phyloP scores from a whole-genome alignment of 345 rosid genomes.

The Trapa incisa region DNA sequence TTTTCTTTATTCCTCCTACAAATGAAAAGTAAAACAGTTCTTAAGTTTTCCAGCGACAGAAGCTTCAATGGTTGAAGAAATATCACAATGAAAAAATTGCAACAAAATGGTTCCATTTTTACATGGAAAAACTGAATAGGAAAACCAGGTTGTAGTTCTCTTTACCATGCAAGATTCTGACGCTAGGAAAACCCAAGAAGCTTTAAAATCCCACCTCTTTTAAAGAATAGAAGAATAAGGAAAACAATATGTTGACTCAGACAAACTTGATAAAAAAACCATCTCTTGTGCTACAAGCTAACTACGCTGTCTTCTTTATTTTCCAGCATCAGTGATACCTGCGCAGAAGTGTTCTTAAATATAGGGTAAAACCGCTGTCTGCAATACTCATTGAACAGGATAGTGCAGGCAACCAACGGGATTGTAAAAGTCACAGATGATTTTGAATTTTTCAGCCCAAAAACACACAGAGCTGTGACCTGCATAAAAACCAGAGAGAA shows the following conservation, averaged over 20 bases:
- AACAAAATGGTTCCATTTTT: neutral
- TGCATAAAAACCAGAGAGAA: conserved; percentile 77
- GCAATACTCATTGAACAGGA: conserved; percentile 74
- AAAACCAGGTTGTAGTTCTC: neutral
- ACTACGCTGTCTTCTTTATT: neutral
- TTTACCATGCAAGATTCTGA: neutral
- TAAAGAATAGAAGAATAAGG: neutral
- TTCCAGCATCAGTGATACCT: conserved; percentile 25
- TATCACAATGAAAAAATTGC: neutral
- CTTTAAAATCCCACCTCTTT: neutral
- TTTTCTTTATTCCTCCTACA: neutral
- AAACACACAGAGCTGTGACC: conserved; percentile 72
- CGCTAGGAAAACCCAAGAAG: neutral
- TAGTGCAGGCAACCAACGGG: conserved; percentile 54
- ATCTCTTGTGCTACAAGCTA: neutral
- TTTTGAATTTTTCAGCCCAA: conserved; percentile 58
- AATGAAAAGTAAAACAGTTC: neutral
- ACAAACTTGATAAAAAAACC: neutral
- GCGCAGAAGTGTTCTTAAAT: conserved; percentile 49
- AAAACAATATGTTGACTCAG: neutral
- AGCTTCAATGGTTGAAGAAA: neutral
- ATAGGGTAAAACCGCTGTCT: conserved; percentile 58
- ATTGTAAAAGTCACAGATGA: conserved; percentile 66
- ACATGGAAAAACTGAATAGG: neutral
- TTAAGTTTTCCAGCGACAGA: neutral